These are phyloP conservation scores for Hansenula sp. DNA, from an alignment of 1,139 yeast genomes.

Conservation along the genomic window DNA sequence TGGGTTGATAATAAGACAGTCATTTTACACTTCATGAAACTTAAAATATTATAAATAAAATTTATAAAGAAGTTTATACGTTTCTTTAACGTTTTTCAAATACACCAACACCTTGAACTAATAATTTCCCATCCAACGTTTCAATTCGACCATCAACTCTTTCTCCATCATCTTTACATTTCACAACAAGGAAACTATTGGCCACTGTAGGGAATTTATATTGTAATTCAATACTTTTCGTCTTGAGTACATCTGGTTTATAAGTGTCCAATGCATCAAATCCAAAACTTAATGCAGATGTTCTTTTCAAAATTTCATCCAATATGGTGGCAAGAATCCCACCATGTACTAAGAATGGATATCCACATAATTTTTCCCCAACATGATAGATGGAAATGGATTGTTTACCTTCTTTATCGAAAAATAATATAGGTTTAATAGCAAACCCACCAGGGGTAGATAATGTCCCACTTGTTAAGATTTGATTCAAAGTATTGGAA, in stretches of 20 bases:
- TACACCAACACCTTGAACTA: slow-evolving; percentile 40
- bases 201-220: slow-evolving; percentile 78
- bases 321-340: slow-evolving; percentile 82
- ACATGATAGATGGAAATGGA: slow-evolving; percentile 68
- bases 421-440: slow-evolving; percentile 68
- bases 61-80: too few species aligned
- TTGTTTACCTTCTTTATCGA: slow-evolving; percentile 53
- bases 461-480: slow-evolving; percentile 26
- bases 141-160: slow-evolving; percentile 40
- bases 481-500: slow-evolving; percentile 28
- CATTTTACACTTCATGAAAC: slow-evolving; percentile 17
- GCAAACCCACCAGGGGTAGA: slow-evolving; percentile 76
- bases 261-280: slow-evolving; percentile 27
- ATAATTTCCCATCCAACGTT: slow-evolving; percentile 32
- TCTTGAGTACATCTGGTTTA: slow-evolving; percentile 34
- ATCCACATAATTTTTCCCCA: slow-evolving; percentile 80
- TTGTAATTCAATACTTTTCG: slow-evolving; percentile 40
- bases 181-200: slow-evolving; percentile 70
- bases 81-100: slow-evolving; percentile 18
- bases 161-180: slow-evolving; percentile 33
- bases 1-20: slow-evolving; percentile 45
- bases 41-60: too few species aligned
- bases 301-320: slow-evolving; percentile 68
- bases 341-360: slow-evolving; percentile 86
- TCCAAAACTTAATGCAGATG: slow-evolving; percentile 40